phyloP scores from a whole-genome alignment of 106 monocot species.

The Allium fistulosum region DNA sequence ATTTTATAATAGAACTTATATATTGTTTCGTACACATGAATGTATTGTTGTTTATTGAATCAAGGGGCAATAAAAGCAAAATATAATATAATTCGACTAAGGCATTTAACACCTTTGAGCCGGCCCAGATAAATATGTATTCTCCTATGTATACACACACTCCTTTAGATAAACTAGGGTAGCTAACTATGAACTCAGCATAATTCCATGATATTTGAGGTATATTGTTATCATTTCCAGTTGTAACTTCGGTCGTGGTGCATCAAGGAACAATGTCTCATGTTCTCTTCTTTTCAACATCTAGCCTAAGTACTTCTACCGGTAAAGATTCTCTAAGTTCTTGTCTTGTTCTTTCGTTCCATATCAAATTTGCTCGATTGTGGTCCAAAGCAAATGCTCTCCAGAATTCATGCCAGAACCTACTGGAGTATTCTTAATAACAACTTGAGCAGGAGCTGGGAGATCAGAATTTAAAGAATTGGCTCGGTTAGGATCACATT shows the following conservation, averaged over 20 bases:
- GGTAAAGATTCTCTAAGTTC: conserved; percentile 85
- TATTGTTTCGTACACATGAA: too few species aligned
- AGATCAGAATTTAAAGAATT: conserved; percentile 50
- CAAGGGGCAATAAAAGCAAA: too few species aligned
- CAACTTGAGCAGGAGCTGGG: conserved; percentile 88
- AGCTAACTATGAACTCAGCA: conserved; percentile 80
- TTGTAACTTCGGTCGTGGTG: conserved; percentile 28
- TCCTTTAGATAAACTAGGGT: conserved; percentile 95
- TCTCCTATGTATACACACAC: too few species aligned
- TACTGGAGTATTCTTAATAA: conserved; percentile 84
- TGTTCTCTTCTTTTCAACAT: conserved; percentile 94
- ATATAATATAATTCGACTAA: too few species aligned
- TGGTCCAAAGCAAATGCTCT: conserved; percentile 92
- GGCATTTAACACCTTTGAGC: too few species aligned
- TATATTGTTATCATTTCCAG: conserved; percentile 33
- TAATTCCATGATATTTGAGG: conserved; percentile 96
- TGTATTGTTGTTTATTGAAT: too few species aligned
- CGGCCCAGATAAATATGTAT: too few species aligned
- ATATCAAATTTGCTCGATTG: conserved; percentile 94
- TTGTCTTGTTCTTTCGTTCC: conserved; percentile 98
- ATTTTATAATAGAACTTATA: too few species aligned
- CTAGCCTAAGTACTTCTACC: conserved; percentile 94
- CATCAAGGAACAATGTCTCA: conserved; percentile 85
- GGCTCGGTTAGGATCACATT: conserved; percentile 28
- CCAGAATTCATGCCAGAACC: conserved; percentile 98